A percentile compares a stretch with the other conserved stretches of the same genome.
These are phyloP conservation scores for Pittosporum tobira DNA, from an alignment of 129 eudicot genomes.

Conservation along the genomic window DNA sequence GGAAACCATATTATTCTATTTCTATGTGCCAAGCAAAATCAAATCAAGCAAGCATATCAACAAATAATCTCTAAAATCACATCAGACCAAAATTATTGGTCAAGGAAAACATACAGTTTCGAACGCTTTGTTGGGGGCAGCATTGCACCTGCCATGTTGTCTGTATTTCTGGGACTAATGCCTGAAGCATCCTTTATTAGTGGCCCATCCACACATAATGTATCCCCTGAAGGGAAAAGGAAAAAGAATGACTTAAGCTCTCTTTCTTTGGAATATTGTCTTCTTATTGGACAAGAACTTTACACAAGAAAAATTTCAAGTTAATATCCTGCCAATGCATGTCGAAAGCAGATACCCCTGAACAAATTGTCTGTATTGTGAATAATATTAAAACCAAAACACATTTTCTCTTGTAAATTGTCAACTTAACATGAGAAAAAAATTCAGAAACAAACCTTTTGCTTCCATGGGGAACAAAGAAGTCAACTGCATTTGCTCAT, in stretches of 20 bases:
- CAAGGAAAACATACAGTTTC: conserved; percentile 23
- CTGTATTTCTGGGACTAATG: conserved; percentile 11
- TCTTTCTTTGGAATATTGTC: too few species aligned
- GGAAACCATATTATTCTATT: neutral
- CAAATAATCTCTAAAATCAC: neutral
- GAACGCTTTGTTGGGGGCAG: conserved; percentile 25
- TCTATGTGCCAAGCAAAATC: neutral
- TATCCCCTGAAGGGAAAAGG: conserved; percentile 10
- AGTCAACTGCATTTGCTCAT: conserved; percentile 19
- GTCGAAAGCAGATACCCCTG: too few species aligned
- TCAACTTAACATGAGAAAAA: too few species aligned
- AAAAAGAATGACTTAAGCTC: neutral
- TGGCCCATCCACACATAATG: conserved; percentile 5
- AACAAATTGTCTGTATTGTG: too few species aligned
- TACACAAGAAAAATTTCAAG: too few species aligned
- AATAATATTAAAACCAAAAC: too few species aligned
- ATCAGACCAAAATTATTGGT: neutral
- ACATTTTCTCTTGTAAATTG: too few species aligned
- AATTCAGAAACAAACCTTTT: conserved; percentile 29
- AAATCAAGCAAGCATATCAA: neutral
- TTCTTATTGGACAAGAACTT: too few species aligned
- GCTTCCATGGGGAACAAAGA: conserved; percentile 16
- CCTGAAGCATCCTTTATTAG: conserved; percentile 13
- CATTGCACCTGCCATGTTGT: conserved; percentile 14
- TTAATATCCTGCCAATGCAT: too few species aligned